Evolutionary conservation across 2,329 filamentous ascomycete genomes (phyloP).

Genomic region (Gnomoniopsis sp.): DNA sequence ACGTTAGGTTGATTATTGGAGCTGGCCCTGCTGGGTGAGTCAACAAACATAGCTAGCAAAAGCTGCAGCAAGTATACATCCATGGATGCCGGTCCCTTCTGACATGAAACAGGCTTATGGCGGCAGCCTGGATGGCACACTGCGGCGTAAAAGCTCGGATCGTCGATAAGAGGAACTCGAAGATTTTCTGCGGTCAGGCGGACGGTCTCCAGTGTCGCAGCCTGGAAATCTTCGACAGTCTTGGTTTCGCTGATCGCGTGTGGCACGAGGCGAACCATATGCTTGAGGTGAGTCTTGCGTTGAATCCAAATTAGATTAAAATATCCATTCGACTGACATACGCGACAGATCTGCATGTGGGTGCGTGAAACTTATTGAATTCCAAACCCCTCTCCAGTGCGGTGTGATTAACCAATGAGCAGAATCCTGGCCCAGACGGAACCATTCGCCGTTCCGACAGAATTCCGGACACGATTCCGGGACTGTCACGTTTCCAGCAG

Average conservation of each 20-base stretch:
- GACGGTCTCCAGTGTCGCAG: conserved; percentile 58
- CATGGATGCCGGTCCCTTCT: background rate
- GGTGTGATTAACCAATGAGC: conserved; percentile 24
- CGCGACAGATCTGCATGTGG: conserved; percentile 27
- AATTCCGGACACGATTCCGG: conserved; percentile 60
- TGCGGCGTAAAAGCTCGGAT: conserved; percentile 39
- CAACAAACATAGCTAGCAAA: background rate
- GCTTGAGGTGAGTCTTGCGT: conserved; percentile 52
- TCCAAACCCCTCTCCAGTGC: background rate
- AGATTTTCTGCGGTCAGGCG: conserved; percentile 41
- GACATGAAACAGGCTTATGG: conserved; percentile 33
- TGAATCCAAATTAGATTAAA: too few species aligned
- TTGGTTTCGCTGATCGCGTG: conserved; percentile 61
- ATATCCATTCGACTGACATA: background rate
- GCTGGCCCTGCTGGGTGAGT: conserved; percentile 29
- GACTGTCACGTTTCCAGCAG: conserved; percentile 61
- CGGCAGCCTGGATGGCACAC: conserved; percentile 39
- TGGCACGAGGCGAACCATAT: conserved; percentile 68
- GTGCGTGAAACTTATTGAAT: conserved; percentile 18
- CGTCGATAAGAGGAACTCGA: conserved; percentile 39
- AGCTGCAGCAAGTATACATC: background rate
- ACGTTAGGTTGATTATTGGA: conserved; percentile 23
- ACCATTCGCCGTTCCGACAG: conserved; percentile 55
- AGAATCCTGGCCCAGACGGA: conserved; percentile 61
- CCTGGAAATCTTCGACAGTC: conserved; percentile 70